A percentile compares a stretch with the other conserved stretches of the same genome.
Evolutionary conservation across 148 eudicot genomes (phyloP).

Genomic region (Vaccinium myrtillus): DNA sequence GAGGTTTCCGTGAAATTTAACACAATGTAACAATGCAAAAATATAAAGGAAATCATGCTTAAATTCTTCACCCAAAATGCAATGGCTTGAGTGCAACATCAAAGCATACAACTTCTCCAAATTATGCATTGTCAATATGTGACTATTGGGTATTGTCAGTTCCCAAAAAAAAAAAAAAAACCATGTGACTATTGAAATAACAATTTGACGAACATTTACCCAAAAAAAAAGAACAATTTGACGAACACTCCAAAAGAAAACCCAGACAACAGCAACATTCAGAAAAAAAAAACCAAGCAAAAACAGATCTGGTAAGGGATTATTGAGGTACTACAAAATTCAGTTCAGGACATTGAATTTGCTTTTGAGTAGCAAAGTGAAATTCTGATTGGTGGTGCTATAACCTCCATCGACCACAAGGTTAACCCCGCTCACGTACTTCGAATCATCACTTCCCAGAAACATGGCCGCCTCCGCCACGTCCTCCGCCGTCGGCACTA

Average conservation of each 20-base stretch:
- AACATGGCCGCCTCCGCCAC: slow-evolving; percentile 9
- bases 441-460: background rate
- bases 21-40: too few species aligned
- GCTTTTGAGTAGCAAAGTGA: background rate
- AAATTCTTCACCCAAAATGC: too few species aligned
- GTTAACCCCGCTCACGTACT: slow-evolving; percentile 4
- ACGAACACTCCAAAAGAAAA: too few species aligned
- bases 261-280: background rate
- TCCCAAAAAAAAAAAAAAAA: too few species aligned
- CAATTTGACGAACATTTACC: too few species aligned
- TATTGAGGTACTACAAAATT: background rate
- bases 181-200: too few species aligned
- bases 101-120: too few species aligned
- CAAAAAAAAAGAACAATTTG: too few species aligned
- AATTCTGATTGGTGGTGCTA: slow-evolving; percentile 5
- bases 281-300: too few species aligned
- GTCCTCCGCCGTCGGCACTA: background rate
- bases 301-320: background rate
- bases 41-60: background rate
- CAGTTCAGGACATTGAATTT: background rate
- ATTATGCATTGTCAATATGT: too few species aligned
- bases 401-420: slow-evolving; percentile 9
- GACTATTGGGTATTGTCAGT: too few species aligned
- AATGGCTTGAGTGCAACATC: background rate
- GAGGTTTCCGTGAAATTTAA: too few species aligned